These are phyloP conservation scores for Lathyrus aphaca DNA, from an alignment of 306 rosid species.

Conservation along the genomic window DNA sequence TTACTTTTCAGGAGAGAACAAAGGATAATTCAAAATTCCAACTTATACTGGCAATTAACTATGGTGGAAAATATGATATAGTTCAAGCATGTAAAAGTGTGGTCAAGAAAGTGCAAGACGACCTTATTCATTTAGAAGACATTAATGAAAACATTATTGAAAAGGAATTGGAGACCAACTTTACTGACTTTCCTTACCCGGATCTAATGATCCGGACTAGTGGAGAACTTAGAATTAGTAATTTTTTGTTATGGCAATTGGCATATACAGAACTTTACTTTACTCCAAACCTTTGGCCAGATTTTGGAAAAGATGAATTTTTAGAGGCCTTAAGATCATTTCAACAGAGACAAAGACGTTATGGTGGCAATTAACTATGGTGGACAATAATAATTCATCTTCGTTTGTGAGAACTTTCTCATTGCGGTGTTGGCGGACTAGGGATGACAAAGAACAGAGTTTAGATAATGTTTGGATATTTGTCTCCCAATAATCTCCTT, in stretches of 20 bases:
- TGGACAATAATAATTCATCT: constrained; percentile 34
- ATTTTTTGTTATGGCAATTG: constrained; percentile 80
- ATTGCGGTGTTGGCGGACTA: no score
- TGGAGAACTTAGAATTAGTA: constrained; percentile 81
- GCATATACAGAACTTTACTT: constrained; percentile 80
- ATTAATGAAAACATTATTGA: constrained; percentile 60
- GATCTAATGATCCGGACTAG: constrained; percentile 79
- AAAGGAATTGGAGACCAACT: constrained; percentile 73
- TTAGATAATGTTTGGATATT: no score
- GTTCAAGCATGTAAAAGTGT: constrained; percentile 73
- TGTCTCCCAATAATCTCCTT: no score
- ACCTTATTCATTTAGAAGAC: no score
- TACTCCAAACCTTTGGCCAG: constrained; percentile 65
- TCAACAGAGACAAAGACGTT: constrained; percentile 73
- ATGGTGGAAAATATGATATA: constrained; percentile 77
- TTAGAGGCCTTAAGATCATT: constrained; percentile 63
- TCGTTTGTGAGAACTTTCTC: not conserved
- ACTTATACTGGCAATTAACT: constrained; percentile 64
- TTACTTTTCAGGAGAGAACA: constrained; percentile 54
- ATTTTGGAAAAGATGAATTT: constrained; percentile 67
- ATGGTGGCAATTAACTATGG: no score
- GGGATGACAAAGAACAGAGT: no score
- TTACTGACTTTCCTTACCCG: constrained; percentile 68
- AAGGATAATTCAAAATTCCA: constrained; percentile 53
- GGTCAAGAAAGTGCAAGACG: constrained; percentile 60